Evolutionary conservation across 2,329 filamentous ascomycete species (phyloP), one percentile per base, ranked within the genome.

Genomic region (Talaromyces sp.): DNA sequence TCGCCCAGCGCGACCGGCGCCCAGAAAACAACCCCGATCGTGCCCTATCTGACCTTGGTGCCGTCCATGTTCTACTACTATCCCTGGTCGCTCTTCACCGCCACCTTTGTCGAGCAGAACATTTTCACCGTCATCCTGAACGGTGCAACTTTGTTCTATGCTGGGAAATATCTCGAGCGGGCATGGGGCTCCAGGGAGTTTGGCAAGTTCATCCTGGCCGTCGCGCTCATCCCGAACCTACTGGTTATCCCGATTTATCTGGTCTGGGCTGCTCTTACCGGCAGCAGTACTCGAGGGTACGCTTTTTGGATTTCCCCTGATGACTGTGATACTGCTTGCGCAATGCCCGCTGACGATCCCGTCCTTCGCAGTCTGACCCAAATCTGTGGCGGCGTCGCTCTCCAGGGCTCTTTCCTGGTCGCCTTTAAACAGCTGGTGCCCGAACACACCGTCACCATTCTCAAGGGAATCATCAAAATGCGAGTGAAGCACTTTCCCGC

Each of bases 361-460:
- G 32, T 67, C 32, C 60, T 55, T 60, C 78, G 73, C 70, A 95
- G 90, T 58, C 78, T 91, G 54, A 92, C 90, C 53, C 88, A 90
- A 65, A 91, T 98, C 71, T 91, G 90, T 68, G 95, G 95, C 68
- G 93, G 92, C 60, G 88, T 96, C 65, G 88, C 93, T 17, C 82
- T 97, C 62, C 93, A 97, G 76, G 92, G 95, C 54, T 88, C 90
- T 64, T 98, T 98, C 80, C 89, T 99, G 64, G 91, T 98, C 69
- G 91, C 93, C 59, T 96, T 98, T 78, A 98, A 96, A 78, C 95
- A 99, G 77, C 90, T 99, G 56, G 90, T 98, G 39, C 95, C 95
- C 25, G 93, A 96, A 64, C 95, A 99, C 76, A 99, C 95, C 11
- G 93, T 98, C 58, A 95, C 93, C 4, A 85, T 99, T 62, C 93